Conservation (phyloP, 208 protist species). For the Leptomonas seymouri region DNA sequence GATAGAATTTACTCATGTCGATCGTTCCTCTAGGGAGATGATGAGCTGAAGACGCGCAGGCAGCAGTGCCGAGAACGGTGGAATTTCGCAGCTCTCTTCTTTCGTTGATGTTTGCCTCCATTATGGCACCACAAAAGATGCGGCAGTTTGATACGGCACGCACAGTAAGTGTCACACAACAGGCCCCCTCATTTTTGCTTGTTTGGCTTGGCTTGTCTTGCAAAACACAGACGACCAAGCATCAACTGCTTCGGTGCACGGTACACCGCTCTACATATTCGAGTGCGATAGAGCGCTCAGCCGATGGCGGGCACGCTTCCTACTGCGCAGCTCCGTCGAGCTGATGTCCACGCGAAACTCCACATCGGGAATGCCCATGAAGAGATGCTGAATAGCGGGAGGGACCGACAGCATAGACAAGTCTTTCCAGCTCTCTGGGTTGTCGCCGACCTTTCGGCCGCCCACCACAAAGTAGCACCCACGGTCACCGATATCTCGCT, state of each 20-base stretch:
- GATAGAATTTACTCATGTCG: no score
- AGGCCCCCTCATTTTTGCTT: no score
- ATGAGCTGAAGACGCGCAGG: no score
- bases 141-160: no score
- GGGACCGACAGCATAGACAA: conserved; percentile 45
- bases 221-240: conserved; percentile 1
- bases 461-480: conserved; percentile 59
- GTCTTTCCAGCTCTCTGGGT: conserved; percentile 48
- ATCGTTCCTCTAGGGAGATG: no score
- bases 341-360: conserved; percentile 79
- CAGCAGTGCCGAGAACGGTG: no score
- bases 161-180: no score
- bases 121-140: no score
- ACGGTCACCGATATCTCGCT: conserved; percentile 25
- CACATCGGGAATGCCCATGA: conserved; percentile 44
- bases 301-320: not conserved
- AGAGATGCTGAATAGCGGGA: conserved; percentile 41
- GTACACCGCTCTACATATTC: not conserved
- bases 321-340: conserved; percentile 64
- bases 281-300: not conserved
- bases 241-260: not conserved
- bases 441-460: conserved; percentile 26
- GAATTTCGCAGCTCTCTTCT: no score
- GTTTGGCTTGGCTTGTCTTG: not conserved
- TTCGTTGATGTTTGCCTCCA: no score